A percentile compares a stretch with the other conserved stretches of the same genome.
phyloP scores from a whole-genome alignment of 1,284 basidiomycete species.

The Vanrija humicola region DNA sequence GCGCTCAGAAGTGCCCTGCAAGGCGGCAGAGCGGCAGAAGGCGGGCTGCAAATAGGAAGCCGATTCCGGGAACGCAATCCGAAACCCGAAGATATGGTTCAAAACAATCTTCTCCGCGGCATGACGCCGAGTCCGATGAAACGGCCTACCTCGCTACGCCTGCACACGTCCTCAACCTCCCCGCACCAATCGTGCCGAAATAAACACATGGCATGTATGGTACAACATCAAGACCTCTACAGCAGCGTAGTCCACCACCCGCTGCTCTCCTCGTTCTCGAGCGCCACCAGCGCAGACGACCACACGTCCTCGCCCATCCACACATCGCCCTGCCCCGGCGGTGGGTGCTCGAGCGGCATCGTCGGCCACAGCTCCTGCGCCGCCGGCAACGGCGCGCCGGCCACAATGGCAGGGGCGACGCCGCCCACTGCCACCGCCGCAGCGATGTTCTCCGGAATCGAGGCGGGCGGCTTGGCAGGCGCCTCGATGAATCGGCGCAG shows the following conservation, averaged over 20 bases:
- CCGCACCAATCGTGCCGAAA: background rate
- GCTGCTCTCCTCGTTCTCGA: conserved; percentile 20
- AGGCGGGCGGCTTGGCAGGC: background rate
- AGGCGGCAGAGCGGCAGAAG: too few relatives aligned
- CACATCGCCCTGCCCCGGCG: background rate
- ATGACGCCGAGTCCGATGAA: background rate
- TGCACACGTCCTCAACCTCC: too few relatives aligned
- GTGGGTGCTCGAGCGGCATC: conserved; percentile 4
- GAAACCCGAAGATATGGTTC: too few relatives aligned
- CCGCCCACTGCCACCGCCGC: background rate
- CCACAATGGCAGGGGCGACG: background rate
- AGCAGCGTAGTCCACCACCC: conserved; percentile 22
- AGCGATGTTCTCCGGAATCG: background rate
- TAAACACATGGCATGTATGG: background rate
- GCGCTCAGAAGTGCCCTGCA: background rate
- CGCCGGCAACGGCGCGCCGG: conserved; percentile 3
- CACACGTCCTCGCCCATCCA: conserved; percentile 21
- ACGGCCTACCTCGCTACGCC: too few relatives aligned
- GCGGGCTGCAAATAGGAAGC: too few relatives aligned
- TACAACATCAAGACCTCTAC: background rate
- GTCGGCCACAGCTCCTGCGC: conserved; percentile 18
- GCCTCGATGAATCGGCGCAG: conserved; percentile 18
- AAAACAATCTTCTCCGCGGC: too few relatives aligned
- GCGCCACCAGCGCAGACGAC: conserved; percentile 18
- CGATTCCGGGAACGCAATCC: too few relatives aligned